Evolutionary conservation across 306 rosid genomes (phyloP).

Genomic region (Casuarina glauca): DNA sequence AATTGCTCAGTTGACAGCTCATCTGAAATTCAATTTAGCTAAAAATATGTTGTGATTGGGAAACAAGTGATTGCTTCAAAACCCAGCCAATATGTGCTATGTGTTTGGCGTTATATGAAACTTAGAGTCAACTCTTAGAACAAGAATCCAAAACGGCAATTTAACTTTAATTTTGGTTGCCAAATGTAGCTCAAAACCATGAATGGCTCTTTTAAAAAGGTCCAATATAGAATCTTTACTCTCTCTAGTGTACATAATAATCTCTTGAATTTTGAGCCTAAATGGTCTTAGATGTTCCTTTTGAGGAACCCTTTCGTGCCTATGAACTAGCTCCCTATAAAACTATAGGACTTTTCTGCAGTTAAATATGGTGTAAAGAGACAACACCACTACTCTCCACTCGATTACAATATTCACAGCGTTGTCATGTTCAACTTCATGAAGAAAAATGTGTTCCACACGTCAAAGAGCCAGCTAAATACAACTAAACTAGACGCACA

Average conservation of each 20-base stretch:
- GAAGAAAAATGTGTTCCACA: not conserved
- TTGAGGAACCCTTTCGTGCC: too few relatives aligned
- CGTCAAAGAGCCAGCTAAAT: slow-evolving; percentile 4
- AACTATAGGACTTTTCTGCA: not conserved
- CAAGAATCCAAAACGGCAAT: not conserved
- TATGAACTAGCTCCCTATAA: too few relatives aligned
- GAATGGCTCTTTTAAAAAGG: not conserved
- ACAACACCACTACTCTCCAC: slow-evolving; percentile 8
- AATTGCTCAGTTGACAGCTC: not conserved
- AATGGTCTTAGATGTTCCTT: too few relatives aligned
- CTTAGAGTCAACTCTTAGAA: not conserved
- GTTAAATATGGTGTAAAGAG: not conserved
- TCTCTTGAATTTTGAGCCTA: not conserved
- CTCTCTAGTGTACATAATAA: not conserved
- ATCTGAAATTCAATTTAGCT: not conserved
- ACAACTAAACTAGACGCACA: too few relatives aligned
- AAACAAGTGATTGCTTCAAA: not conserved
- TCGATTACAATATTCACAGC: slow-evolving; percentile 3
- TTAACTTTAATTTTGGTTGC: not conserved
- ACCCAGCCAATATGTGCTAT: not conserved
- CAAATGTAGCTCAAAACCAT: too few relatives aligned
- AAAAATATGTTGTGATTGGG: not conserved
- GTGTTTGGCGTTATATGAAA: not conserved
- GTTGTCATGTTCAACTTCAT: slow-evolving; percentile 5
- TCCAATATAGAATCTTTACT: not conserved